Percentiles rank a stretch among this genome's conserved stretches.
Conservation (phyloP, 345 rosid species). For the Xanthoceras sorbifolium region DNA sequence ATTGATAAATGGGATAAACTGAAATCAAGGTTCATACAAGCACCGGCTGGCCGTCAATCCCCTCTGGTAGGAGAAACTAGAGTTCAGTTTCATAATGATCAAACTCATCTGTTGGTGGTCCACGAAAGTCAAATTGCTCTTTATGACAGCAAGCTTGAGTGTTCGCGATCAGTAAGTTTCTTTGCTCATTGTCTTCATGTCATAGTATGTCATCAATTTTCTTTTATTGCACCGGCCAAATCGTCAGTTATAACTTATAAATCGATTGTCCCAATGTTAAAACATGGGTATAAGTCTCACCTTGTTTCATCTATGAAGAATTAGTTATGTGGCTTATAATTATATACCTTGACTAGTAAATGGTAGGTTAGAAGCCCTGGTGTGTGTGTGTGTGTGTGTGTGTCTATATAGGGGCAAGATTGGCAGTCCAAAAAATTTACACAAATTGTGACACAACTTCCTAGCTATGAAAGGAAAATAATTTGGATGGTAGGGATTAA, state of each 20-base stretch:
- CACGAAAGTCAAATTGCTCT: slow-evolving; percentile 49
- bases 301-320: not conserved
- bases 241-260: not conserved
- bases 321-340: not conserved
- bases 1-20: slow-evolving; percentile 79
- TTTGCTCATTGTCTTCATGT: not conserved
- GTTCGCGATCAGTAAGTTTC: slow-evolving; percentile 41
- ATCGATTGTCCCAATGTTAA: not conserved
- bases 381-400: not conserved
- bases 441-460: not conserved
- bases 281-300: not conserved
- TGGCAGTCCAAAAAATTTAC: too few relatives aligned
- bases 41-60: slow-evolving; percentile 42
- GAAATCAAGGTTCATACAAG: slow-evolving; percentile 39
- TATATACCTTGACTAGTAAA: not conserved
- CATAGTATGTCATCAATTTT: not conserved
- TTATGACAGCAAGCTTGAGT: slow-evolving; percentile 51
- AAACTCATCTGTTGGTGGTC: slow-evolving; percentile 43
- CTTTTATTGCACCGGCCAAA: not conserved
- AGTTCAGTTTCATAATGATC: slow-evolving; percentile 56
- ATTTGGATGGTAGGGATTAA: not conserved
- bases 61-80: slow-evolving; percentile 42
- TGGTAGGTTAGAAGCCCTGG: not conserved
- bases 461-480: not conserved
- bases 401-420: too few relatives aligned